A percentile compares a stretch with the other conserved stretches of the same genome.
Conservation (phyloP, 306 rosid genomes). For the Quercus bicolor region DNA sequence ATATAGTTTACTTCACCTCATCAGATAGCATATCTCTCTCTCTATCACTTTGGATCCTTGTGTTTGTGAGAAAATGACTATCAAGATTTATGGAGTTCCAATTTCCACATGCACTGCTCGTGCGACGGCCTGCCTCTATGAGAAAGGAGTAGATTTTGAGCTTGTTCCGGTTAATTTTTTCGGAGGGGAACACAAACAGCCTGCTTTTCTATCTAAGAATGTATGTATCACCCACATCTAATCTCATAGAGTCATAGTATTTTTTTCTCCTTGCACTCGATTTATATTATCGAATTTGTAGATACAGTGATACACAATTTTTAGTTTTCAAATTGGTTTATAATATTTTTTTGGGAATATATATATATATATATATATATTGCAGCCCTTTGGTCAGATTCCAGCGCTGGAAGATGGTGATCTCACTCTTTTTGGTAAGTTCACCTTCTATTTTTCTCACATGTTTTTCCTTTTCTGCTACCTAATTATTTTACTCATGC, state of each 20-base stretch:
- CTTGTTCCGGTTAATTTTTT: conserved; percentile 57
- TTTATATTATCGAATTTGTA: neutral
- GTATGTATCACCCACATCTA: conserved; percentile 20
- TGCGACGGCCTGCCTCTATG: conserved; percentile 56
- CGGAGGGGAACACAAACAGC: conserved; percentile 46
- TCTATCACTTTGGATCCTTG: neutral
- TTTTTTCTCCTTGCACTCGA: neutral
- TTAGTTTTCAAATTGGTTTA: neutral
- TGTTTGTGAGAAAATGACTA: conserved; percentile 37
- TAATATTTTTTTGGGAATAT: neutral
- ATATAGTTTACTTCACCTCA: no score
- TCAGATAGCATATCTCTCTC: neutral
- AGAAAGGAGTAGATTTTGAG: conserved; percentile 61
- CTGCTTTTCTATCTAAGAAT: conserved; percentile 65
- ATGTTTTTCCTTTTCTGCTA: neutral
- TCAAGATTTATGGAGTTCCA: conserved; percentile 62
- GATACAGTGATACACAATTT: neutral
- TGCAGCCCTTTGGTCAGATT: conserved; percentile 69
- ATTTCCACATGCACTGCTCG: conserved; percentile 58
- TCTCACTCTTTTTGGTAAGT: conserved; percentile 66
- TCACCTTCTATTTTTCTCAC: neutral
- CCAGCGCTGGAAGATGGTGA: conserved; percentile 73
- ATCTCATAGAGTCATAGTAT: no score
- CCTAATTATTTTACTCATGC: no score
- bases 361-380: neutral